These are phyloP conservation scores for Solanum chacoense DNA, from an alignment of 305 asterid genomes.

Conservation along the genomic window DNA sequence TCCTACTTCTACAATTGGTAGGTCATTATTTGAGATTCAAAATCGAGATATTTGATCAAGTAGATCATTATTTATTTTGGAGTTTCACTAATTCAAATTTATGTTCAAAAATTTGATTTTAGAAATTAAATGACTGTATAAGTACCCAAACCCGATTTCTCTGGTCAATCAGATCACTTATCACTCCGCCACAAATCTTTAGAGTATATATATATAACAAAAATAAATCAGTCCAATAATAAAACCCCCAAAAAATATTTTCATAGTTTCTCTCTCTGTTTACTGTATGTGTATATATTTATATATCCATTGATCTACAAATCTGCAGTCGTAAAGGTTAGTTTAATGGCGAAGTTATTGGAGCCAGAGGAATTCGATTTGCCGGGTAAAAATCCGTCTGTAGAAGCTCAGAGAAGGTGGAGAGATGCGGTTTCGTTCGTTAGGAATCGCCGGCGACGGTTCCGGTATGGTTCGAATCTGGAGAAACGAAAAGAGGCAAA, in stretches of 20 bases:
- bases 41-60: no score
- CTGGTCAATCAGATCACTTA: no score
- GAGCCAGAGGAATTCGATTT: constrained; percentile 45
- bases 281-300: not conserved
- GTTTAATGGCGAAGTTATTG: constrained; percentile 8
- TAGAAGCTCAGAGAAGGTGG: constrained; percentile 54
- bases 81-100: no score
- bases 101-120: no score
- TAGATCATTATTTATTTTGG: no score
- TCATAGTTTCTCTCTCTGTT: not conserved
- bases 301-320: not conserved
- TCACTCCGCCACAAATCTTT: not conserved
- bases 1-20: no score
- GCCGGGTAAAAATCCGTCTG: constrained; percentile 46
- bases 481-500: constrained; percentile 58
- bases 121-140: no score
- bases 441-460: constrained; percentile 62
- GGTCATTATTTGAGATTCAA: no score
- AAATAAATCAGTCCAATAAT: not conserved
- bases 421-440: constrained; percentile 62
- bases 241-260: not conserved
- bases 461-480: constrained; percentile 59
- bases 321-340: not conserved
- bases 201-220: not conserved
- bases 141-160: no score